Percentiles rank a stretch among this genome's conserved stretches.
Evolutionary conservation across 768 basidiomycete species (phyloP).

Genomic region (Kwoniella europaea): DNA sequence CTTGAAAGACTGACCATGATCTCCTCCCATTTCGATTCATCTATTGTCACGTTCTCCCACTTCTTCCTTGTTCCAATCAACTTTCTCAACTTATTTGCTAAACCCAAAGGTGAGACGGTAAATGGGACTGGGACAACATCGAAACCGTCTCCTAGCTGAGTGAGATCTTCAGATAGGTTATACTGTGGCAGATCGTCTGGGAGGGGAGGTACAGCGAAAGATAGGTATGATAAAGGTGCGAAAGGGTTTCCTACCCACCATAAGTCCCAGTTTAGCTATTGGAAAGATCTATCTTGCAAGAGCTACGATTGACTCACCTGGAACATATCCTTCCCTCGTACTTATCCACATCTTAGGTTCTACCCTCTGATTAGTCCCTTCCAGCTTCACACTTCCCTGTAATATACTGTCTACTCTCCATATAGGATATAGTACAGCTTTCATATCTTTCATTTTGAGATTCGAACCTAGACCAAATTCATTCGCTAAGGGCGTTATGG

Average conservation of each 20-base stretch:
- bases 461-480: conserved; percentile 49
- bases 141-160: conserved; percentile 44
- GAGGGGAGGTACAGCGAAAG: conserved; percentile 49
- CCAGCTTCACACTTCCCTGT: conserved; percentile 31
- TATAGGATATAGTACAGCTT: conserved; percentile 53
- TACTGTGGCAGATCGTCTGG: conserved; percentile 44
- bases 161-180: conserved; percentile 38
- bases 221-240: conserved; percentile 51
- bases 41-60: conserved; percentile 40
- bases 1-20: conserved; percentile 34
- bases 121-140: conserved; percentile 52
- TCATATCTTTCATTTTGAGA: conserved; percentile 45
- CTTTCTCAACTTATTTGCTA: conserved; percentile 37
- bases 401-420: conserved; percentile 46
- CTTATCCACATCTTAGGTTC: conserved; percentile 42
- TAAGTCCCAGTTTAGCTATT: neutral
- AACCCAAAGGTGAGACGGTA: conserved; percentile 44
- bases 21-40: conserved; percentile 44
- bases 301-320: conserved; percentile 35
- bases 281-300: too few species aligned
- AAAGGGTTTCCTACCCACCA: conserved; percentile 46
- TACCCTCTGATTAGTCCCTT: conserved; percentile 7
- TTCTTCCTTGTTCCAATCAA: conserved; percentile 30
- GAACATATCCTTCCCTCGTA: conserved; percentile 47
- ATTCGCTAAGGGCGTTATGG: conserved; percentile 32